Evolutionary conservation across 208 protist genomes (phyloP).

Genomic region (Phytomonas sp.): DNA sequence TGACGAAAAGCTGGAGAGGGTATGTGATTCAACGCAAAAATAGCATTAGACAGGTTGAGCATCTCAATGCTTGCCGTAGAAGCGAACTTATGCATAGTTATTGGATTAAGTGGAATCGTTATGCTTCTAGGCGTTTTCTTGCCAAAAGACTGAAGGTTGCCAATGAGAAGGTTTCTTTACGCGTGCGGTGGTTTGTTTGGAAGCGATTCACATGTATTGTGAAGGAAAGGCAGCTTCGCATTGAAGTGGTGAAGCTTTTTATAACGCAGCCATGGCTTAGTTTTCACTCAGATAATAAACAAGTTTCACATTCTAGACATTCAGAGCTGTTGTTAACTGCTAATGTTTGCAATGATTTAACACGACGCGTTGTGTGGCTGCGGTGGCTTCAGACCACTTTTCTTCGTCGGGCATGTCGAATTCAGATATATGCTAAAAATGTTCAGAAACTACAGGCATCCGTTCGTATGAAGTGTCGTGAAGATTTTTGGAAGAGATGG

Average conservation of each 20-base stretch:
- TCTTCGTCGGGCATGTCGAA: slow-evolving; percentile 12
- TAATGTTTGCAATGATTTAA: slow-evolving; percentile 4
- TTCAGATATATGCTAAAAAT: slow-evolving; percentile 9
- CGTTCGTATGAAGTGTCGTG: not conserved
- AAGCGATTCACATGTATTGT: not conserved
- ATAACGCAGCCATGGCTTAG: slow-evolving; percentile 1
- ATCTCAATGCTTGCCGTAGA: not conserved
- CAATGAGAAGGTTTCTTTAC: not conserved
- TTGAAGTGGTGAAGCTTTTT: not conserved
- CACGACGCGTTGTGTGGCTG: slow-evolving; percentile 13
- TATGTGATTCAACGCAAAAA: slow-evolving; percentile 7
- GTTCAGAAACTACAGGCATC: not conserved
- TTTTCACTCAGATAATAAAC: no score
- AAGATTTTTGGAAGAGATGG: slow-evolving; percentile 11
- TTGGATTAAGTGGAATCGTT: slow-evolving; percentile 8
- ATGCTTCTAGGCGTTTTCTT: no score
- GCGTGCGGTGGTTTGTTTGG: not conserved
- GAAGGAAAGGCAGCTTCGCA: not conserved
- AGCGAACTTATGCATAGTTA: not conserved
- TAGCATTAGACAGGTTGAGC: not conserved
- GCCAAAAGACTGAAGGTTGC: no score
- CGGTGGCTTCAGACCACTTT: slow-evolving; percentile 24
- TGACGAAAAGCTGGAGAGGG: slow-evolving; percentile 4
- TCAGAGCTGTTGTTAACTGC: not conserved
- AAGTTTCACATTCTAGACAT: no score